Conservation (phyloP, 768 basidiomycete species). For the Mycena belliarum region DNA sequence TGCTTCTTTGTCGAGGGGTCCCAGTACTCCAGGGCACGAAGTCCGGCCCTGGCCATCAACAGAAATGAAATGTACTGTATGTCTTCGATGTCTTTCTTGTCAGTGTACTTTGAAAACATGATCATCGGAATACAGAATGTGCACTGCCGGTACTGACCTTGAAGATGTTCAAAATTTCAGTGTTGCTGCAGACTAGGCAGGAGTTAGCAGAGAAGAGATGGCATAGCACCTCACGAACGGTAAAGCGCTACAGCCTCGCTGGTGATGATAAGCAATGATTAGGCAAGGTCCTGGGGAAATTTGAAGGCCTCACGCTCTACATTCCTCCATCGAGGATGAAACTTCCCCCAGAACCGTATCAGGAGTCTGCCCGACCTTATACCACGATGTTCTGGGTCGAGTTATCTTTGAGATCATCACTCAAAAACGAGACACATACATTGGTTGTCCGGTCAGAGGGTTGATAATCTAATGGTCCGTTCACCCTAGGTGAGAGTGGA, state of each 20-base stretch:
- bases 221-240: slow-evolving; percentile 46
- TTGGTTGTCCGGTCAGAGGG: slow-evolving; percentile 74
- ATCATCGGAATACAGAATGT: too few species aligned
- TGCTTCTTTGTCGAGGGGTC: slow-evolving; percentile 78
- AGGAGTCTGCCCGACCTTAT: slow-evolving; percentile 83
- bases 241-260: slow-evolving; percentile 79
- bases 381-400: slow-evolving; percentile 70
- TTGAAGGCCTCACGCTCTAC: slow-evolving; percentile 87
- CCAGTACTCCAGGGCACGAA: slow-evolving; percentile 80
- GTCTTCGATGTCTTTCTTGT: slow-evolving; percentile 69
- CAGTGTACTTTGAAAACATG: slow-evolving; percentile 60
- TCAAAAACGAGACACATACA: slow-evolving; percentile 44
- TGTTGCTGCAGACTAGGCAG: slow-evolving; percentile 66
- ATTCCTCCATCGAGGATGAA: slow-evolving; percentile 91
- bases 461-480: slow-evolving; percentile 84
- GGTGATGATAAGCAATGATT: background rate
- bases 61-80: slow-evolving; percentile 82
- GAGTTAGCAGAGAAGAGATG: background rate
- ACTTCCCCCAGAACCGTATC: slow-evolving; percentile 84
- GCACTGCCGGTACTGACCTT: slow-evolving; percentile 49
- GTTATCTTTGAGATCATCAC: background rate
- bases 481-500: too few species aligned
- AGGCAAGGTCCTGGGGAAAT: slow-evolving; percentile 47
- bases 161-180: slow-evolving; percentile 79
- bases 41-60: slow-evolving; percentile 82